phyloP scores from a whole-genome alignment of 352 stramenopile genomes.

The Pythium phragmiticola region DNA sequence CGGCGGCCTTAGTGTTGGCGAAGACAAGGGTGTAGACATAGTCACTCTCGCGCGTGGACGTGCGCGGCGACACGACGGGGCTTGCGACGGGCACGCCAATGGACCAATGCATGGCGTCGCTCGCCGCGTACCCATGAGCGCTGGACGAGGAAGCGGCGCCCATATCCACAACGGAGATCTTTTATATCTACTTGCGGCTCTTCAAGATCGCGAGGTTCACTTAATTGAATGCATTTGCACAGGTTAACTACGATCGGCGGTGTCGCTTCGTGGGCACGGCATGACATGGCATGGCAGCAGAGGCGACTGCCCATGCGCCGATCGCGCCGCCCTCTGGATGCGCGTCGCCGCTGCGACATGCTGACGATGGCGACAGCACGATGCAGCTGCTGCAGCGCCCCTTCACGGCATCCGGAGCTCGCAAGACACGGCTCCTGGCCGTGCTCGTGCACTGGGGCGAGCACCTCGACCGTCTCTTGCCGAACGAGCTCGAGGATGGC shows the following conservation, averaged over 20 bases:
- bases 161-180: slow-evolving; percentile 4
- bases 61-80: slow-evolving; percentile 45
- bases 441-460: slow-evolving; percentile 59
- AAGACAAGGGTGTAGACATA: slow-evolving; percentile 83
- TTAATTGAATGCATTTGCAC: slow-evolving; percentile 8
- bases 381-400: slow-evolving; percentile 29
- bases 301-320: slow-evolving; percentile 37
- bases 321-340: slow-evolving; percentile 40
- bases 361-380: neutral
- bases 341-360: slow-evolving; percentile 27
- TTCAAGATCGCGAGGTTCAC: slow-evolving; percentile 32
- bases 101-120: slow-evolving; percentile 36
- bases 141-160: neutral
- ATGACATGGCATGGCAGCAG: slow-evolving; percentile 24
- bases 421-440: slow-evolving; percentile 40
- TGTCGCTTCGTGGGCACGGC: slow-evolving; percentile 11
- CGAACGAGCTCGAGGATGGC: neutral
- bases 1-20: slow-evolving; percentile 33
- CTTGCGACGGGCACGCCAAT: slow-evolving; percentile 44
- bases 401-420: slow-evolving; percentile 46
- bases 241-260: neutral
- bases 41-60: slow-evolving; percentile 28
- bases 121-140: neutral
- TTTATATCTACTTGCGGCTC: slow-evolving; percentile 9
- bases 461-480: slow-evolving; percentile 28